Conservation (phyloP, 176 grass and related monocot genomes). For the Oryza meridionalis region DNA sequence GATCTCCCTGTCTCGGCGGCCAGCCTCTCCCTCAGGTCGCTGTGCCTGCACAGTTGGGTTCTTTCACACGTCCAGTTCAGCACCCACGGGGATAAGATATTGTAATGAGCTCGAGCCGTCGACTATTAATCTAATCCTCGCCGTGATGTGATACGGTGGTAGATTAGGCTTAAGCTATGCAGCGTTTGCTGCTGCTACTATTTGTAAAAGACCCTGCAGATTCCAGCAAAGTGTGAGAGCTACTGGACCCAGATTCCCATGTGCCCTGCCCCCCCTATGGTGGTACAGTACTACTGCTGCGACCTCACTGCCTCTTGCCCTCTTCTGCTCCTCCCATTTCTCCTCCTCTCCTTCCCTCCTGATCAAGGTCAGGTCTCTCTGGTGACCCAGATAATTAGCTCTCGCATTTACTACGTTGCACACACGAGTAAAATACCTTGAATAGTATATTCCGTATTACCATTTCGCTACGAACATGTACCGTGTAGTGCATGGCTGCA, state of each 20-base stretch:
- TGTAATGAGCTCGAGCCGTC: constrained; percentile 19
- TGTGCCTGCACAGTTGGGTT: constrained; percentile 36
- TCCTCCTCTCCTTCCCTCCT: background rate
- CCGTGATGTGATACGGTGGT: constrained; percentile 33
- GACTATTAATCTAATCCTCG: background rate
- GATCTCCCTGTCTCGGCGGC: background rate
- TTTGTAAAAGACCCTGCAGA: constrained; percentile 57
- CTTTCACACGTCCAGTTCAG: background rate
- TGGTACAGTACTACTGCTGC: constrained; percentile 32
- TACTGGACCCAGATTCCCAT: constrained; percentile 59
- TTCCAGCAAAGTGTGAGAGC: constrained; percentile 59
- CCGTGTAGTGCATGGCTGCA: background rate
- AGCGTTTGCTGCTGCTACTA: constrained; percentile 3
- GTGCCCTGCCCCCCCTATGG: constrained; percentile 41
- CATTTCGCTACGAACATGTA: background rate
- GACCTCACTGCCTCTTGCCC: background rate
- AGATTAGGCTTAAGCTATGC: background rate
- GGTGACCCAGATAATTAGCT: background rate
- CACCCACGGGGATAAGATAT: constrained; percentile 4
- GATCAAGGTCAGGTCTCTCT: background rate
- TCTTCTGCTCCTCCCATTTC: background rate
- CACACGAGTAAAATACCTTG: background rate
- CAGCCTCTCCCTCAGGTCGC: background rate
- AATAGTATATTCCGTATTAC: background rate
- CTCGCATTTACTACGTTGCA: background rate